A percentile compares a stretch with the other conserved stretches of the same genome.
Evolutionary conservation across 2,329 filamentous ascomycete species (phyloP).

Genomic region (Cercospora zeina): DNA sequence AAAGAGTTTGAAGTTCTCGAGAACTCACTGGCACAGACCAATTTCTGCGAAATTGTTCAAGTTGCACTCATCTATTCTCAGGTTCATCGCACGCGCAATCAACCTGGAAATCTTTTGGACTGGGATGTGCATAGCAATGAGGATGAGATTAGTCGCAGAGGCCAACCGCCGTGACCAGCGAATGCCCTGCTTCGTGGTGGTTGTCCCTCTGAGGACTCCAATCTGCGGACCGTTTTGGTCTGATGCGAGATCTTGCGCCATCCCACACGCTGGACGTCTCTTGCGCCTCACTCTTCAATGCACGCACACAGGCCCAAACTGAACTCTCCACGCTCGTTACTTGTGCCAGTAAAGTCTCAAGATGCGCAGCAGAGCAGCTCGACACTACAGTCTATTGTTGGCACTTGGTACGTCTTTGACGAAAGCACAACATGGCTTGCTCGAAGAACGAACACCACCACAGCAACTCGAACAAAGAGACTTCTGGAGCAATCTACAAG

Average conservation of each 20-base stretch:
- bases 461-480: slow-evolving; percentile 1
- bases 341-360: not conserved
- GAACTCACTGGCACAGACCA: not conserved
- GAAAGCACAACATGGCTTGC: slow-evolving; percentile 1
- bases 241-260: not conserved
- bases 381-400: not conserved
- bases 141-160: slow-evolving; percentile 6
- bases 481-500: slow-evolving; percentile 3
- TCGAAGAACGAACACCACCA: not conserved
- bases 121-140: not conserved
- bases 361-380: slow-evolving; percentile 11
- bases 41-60: not conserved
- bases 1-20: not conserved
- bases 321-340: slow-evolving; percentile 8
- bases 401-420: not conserved
- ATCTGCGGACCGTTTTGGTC: slow-evolving; percentile 2
- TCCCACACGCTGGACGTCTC: not conserved
- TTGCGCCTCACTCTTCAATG: not conserved
- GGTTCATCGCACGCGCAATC: not conserved
- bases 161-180: slow-evolving; percentile 1
- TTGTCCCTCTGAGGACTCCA: not conserved
- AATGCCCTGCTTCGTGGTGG: not conserved
- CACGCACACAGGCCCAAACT: slow-evolving; percentile 1
- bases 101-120: not conserved
- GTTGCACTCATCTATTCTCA: slow-evolving; percentile 13